Percentiles rank a stretch among this genome's conserved stretches.
These are phyloP conservation scores for Cyclostephanos invisitatus DNA, from an alignment of 108 stramenopile species.

Conservation along the genomic window DNA sequence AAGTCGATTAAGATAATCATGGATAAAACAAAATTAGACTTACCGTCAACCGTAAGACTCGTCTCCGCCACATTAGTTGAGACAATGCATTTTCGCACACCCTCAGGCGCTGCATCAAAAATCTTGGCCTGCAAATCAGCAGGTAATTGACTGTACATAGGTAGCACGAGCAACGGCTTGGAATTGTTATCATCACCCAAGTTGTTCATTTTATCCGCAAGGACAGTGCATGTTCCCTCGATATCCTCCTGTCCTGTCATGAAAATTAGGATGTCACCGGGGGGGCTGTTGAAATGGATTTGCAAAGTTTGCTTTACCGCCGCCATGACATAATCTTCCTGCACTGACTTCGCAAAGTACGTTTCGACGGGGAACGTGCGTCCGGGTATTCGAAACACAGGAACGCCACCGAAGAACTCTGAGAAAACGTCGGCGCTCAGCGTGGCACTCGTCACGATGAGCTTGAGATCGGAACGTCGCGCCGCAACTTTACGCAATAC, in stretches of 20 bases:
- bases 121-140: slow-evolving; percentile 98
- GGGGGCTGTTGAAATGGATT: slow-evolving; percentile 96
- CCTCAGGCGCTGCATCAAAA: slow-evolving; percentile 92
- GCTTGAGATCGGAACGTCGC: slow-evolving; percentile 92
- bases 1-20: background rate
- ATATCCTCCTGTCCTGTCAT: slow-evolving; percentile 99
- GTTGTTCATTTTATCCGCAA: slow-evolving; percentile 91
- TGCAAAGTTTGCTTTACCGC: slow-evolving; percentile 97
- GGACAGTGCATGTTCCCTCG: slow-evolving; percentile 92
- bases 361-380: slow-evolving; percentile 96
- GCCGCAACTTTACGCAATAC: slow-evolving; percentile 92
- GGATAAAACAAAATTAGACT: slow-evolving; percentile 70
- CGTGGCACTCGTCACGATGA: slow-evolving; percentile 98
- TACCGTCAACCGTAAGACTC: slow-evolving; percentile 97
- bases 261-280: slow-evolving; percentile 98
- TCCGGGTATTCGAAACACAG: slow-evolving; percentile 89
- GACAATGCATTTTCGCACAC: slow-evolving; percentile 96
- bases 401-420: slow-evolving; percentile 96
- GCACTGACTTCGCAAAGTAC: slow-evolving; percentile 87
- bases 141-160: slow-evolving; percentile 99
- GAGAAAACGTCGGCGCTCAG: slow-evolving; percentile 95
- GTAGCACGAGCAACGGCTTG: slow-evolving; percentile 94
- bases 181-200: slow-evolving; percentile 71
- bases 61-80: slow-evolving; percentile 99
- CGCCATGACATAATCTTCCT: slow-evolving; percentile 98